phyloP scores from a whole-genome alignment of 1,139 yeast genomes.

The Blastobotrys aristatus region DNA sequence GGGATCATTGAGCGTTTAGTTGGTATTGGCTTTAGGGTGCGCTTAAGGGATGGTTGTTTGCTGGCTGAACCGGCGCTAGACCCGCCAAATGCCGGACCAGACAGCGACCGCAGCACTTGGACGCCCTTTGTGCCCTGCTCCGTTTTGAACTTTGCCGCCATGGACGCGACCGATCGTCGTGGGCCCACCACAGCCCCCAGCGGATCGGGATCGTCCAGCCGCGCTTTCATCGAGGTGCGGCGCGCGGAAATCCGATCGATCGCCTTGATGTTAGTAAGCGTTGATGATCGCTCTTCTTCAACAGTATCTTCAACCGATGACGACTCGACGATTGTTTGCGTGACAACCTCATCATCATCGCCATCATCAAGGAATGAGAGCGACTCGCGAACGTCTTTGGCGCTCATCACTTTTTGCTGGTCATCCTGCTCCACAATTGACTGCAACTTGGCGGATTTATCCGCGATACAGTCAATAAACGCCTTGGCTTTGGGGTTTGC shows the following conservation, averaged over 20 bases:
- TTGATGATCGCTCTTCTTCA: slow-evolving; percentile 2
- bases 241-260: slow-evolving; percentile 11
- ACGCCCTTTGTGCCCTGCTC: slow-evolving; percentile 8
- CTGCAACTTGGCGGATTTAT: slow-evolving; percentile 25
- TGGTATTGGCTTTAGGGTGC: background rate
- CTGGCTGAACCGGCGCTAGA: background rate
- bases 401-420: slow-evolving; percentile 19
- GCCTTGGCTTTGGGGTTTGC: slow-evolving; percentile 62
- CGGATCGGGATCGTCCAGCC: background rate
- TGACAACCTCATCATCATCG: slow-evolving; percentile 2
- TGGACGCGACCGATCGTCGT: slow-evolving; percentile 10
- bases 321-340: background rate
- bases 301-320: background rate
- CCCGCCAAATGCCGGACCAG: slow-evolving; percentile 7
- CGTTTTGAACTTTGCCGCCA: slow-evolving; percentile 8
- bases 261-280: slow-evolving; percentile 2
- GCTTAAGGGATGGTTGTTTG: background rate
- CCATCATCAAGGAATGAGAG: slow-evolving; percentile 6
- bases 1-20: background rate
- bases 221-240: background rate
- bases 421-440: slow-evolving; percentile 22
- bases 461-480: slow-evolving; percentile 68
- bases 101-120: slow-evolving; percentile 8
- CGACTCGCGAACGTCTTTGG: slow-evolving; percentile 5
- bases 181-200: background rate